phyloP scores from a whole-genome alignment of 2,329 filamentous ascomycete species.

The Onygenales sp. region DNA sequence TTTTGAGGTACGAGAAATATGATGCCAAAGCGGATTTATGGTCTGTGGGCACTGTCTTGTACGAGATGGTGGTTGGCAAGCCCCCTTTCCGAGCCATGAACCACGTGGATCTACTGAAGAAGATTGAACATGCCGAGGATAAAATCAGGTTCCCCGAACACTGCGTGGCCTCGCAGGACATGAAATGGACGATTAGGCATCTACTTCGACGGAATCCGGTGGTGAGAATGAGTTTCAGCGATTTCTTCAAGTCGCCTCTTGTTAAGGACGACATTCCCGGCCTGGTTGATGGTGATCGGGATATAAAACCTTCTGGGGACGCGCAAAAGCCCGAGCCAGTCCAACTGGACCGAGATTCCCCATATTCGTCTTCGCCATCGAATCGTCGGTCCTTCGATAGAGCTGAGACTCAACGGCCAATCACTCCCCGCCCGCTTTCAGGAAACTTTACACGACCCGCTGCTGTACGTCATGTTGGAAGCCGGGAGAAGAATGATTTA shows the following conservation, averaged over 20 bases:
- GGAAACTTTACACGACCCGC: conserved; percentile 19
- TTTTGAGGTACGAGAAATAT: conserved; percentile 92
- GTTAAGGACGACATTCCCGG: conserved; percentile 69
- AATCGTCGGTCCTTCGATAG: neutral
- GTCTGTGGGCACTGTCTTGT: conserved; percentile 93
- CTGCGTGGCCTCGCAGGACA: conserved; percentile 58
- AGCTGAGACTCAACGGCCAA: conserved; percentile 28
- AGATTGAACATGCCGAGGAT: conserved; percentile 84
- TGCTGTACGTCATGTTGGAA: conserved; percentile 24
- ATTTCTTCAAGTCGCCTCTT: conserved; percentile 70
- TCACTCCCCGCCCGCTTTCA: conserved; percentile 18
- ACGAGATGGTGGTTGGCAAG: conserved; percentile 86
- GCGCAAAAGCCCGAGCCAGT: conserved; percentile 1
- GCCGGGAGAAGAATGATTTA: conserved; percentile 24
- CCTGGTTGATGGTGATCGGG: conserved; percentile 55
- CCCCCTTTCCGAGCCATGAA: conserved; percentile 89
- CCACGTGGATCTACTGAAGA: conserved; percentile 85
- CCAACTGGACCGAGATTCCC: conserved; percentile 13
- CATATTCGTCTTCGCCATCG: conserved; percentile 10
- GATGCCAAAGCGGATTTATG: conserved; percentile 94
- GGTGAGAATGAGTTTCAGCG: conserved; percentile 75
- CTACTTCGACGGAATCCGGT: conserved; percentile 78
- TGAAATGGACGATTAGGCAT: conserved; percentile 71
- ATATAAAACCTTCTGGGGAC: conserved; percentile 9
- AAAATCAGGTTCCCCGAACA: conserved; percentile 73